Evolutionary conservation across 768 basidiomycete genomes (phyloP).

Genomic region (Tulasnella calospora): DNA sequence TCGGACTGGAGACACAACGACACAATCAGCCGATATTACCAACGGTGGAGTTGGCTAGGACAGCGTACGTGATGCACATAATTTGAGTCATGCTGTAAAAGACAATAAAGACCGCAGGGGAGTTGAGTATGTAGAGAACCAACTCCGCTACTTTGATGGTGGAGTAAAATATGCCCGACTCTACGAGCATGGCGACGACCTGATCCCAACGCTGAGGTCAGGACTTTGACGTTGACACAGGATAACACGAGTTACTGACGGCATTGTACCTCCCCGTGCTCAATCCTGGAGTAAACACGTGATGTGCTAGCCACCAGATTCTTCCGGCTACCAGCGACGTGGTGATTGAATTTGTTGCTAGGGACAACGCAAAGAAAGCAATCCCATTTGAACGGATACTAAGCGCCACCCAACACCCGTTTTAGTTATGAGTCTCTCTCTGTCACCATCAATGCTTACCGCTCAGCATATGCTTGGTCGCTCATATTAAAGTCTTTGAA

Average conservation of each 20-base stretch:
- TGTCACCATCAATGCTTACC: constrained; percentile 6
- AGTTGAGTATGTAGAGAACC: constrained; percentile 10
- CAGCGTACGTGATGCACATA: constrained; percentile 22
- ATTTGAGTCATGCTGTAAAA: constrained; percentile 23
- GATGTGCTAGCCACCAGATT: constrained; percentile 17
- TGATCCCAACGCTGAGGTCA: neutral
- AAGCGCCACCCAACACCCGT: neutral
- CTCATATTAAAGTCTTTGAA: neutral
- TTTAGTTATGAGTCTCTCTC: neutral
- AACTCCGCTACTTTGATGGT: constrained; percentile 17
- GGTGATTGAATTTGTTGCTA: constrained; percentile 18
- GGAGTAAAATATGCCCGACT: constrained; percentile 21
- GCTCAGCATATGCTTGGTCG: neutral
- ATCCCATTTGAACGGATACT: constrained; percentile 9
- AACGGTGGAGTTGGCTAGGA: neutral
- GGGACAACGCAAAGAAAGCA: constrained; percentile 18
- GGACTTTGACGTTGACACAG: neutral
- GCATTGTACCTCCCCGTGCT: constrained; percentile 10
- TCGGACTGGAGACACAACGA: neutral
- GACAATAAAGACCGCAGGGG: constrained; percentile 12
- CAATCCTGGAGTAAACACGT: neutral
- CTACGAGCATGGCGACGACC: constrained; percentile 24
- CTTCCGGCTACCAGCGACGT: constrained; percentile 21
- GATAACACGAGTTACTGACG: neutral
- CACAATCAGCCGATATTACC: neutral